Evolutionary conservation across 768 basidiomycete species (phyloP), one percentile per base, ranked within the genome.

Genomic region (Lentinula aciculospora): DNA sequence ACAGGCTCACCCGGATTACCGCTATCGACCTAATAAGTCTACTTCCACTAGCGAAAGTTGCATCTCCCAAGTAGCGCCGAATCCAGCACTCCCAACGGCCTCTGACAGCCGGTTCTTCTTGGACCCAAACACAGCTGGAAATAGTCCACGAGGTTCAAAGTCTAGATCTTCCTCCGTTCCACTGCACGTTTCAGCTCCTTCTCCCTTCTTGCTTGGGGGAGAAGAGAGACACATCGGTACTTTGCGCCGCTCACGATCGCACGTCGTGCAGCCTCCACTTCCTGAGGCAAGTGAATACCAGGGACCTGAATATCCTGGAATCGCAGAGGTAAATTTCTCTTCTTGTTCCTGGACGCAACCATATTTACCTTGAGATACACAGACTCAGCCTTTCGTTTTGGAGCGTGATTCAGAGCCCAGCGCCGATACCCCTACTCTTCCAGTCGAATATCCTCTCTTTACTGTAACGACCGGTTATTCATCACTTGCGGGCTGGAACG

Each of bases 1-100:
- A 8, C 65, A 65, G 8, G 68, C 68, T 58, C 73, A 84, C 57
- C 83, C 83, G 3, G 64, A 74, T 60, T 84, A 84, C 63, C 72
- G 72, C 50, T 84, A 65, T 47, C 31, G 53, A 23, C 68, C 69
- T 10, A 21, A 32, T 3, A 42, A 23, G 39, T n/a, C 19, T 25
- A 23, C 1, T 7, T 23, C 47, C 32, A 13, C 13, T 34, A 25
- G 6, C 21, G 7, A 27, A 31, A 34, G 7, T 29, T 9, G 28
- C 25, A 31, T 29, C 12, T n/a, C 46, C 7, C 9, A 47, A 9
- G 21, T 28, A 28, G 21, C 46, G 19, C 8, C 27, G 29, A 13
- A 3, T 6, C 28, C 46, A 4, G 25, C 50, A n/a, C n/a, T n/a
- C 17, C 21, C n/a, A n/a, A 6, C 50, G 32, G 23, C 15, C 32